Evolutionary conservation across 495 filamentous ascomycete species (phyloP).

Genomic region (Hyaloscypha bicolor): DNA sequence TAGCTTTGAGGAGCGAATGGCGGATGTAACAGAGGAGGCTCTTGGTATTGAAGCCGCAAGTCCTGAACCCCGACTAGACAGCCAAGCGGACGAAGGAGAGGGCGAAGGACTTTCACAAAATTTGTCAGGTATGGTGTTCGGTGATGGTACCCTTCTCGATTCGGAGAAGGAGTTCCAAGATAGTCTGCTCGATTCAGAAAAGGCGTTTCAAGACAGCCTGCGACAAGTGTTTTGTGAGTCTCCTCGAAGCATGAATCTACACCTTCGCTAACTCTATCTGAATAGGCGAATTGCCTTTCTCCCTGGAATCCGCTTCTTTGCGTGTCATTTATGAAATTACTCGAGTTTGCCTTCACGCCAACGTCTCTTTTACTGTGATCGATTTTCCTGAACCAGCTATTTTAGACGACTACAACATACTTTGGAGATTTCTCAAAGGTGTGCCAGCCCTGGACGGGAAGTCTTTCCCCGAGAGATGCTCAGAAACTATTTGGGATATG

Average conservation of each 20-base stretch:
- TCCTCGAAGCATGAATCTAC: neutral
- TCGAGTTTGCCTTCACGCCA: constrained; percentile 25
- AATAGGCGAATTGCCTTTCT: constrained; percentile 14
- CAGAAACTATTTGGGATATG: constrained; percentile 17
- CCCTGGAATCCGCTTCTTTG: constrained; percentile 6
- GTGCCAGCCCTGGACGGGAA: constrained; percentile 19
- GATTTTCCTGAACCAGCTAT: constrained; percentile 1
- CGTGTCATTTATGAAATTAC: constrained; percentile 26
- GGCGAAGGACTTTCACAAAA: constrained; percentile 21
- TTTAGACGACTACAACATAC: constrained; percentile 21
- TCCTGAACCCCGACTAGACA: neutral
- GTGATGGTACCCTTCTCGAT: neutral
- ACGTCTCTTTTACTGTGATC: constrained; percentile 12
- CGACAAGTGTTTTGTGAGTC: constrained; percentile 28
- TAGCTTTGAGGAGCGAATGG: constrained; percentile 19
- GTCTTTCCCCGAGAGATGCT: constrained; percentile 24
- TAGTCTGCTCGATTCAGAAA: neutral
- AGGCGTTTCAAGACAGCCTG: constrained; percentile 1
- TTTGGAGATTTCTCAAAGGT: constrained; percentile 23
- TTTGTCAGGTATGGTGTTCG: constrained; percentile 5
- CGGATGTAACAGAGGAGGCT: neutral
- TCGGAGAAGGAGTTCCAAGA: constrained; percentile 3
- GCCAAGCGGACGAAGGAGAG: neutral
- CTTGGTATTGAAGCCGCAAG: neutral
- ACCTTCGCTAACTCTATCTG: neutral